A percentile compares a stretch with the other conserved stretches of the same genome.
phyloP scores from a whole-genome alignment of 2,329 filamentous ascomycete species.

The Lachnellula subtilissima region DNA sequence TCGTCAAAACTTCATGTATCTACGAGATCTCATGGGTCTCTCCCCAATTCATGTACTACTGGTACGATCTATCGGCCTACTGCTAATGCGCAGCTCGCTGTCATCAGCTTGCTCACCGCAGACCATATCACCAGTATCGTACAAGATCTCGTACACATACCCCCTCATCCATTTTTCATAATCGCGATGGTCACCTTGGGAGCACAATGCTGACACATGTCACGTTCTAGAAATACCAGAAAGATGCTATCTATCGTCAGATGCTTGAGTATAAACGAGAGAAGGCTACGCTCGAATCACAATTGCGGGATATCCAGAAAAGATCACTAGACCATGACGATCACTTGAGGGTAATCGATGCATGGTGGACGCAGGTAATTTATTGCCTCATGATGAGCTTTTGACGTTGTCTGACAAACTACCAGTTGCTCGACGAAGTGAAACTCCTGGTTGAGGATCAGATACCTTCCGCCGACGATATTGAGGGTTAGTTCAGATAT shows the following conservation, averaged over 20 bases:
- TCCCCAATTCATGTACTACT: slow-evolving; percentile 12
- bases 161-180: slow-evolving; percentile 12
- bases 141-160: slow-evolving; percentile 17
- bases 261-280: slow-evolving; percentile 98
- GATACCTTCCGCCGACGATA: slow-evolving; percentile 39
- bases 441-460: slow-evolving; percentile 52
- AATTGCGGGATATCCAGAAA: slow-evolving; percentile 75
- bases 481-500: slow-evolving; percentile 33
- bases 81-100: slow-evolving; percentile 44
- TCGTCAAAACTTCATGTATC: slow-evolving; percentile 11
- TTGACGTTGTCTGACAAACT: slow-evolving; percentile 12
- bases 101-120: slow-evolving; percentile 38
- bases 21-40: slow-evolving; percentile 17
- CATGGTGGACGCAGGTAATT: slow-evolving; percentile 89
- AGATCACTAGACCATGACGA: slow-evolving; percentile 81
- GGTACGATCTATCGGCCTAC: slow-evolving; percentile 27
- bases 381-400: background rate
- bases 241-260: slow-evolving; percentile 93
- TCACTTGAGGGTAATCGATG: slow-evolving; percentile 83
- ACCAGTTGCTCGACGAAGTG: slow-evolving; percentile 59
- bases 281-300: slow-evolving; percentile 73
- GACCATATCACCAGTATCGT: slow-evolving; percentile 25
- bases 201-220: slow-evolving; percentile 32
- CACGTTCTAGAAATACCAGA: slow-evolving; percentile 70
- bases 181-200: slow-evolving; percentile 8